Evolutionary conservation across 2,329 filamentous ascomycete species (phyloP).

Genomic region (Aspergillus brasiliensis): DNA sequence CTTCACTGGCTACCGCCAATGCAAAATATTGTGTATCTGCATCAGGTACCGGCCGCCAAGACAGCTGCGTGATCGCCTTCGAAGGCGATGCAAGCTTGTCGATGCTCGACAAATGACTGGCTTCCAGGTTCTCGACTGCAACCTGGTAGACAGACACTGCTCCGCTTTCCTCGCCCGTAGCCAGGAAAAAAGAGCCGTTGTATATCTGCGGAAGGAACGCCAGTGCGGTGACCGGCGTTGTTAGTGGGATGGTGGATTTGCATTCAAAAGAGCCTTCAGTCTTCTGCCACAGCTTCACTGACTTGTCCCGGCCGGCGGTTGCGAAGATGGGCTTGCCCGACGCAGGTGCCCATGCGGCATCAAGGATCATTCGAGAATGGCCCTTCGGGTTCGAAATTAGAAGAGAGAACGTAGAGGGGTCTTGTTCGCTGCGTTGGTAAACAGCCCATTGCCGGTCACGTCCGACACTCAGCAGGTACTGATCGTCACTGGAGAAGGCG

Average conservation of each 20-base stretch:
- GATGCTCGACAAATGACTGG: constrained; percentile 33
- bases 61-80: constrained; percentile 66
- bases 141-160: constrained; percentile 47
- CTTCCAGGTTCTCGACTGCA: constrained; percentile 31
- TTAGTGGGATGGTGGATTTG: constrained; percentile 56
- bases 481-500: constrained; percentile 75
- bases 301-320: constrained; percentile 88
- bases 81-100: constrained; percentile 56
- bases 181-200: constrained; percentile 41
- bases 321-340: constrained; percentile 62
- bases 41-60: constrained; percentile 62
- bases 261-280: constrained; percentile 52
- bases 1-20: constrained; percentile 51
- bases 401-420: constrained; percentile 55
- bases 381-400: constrained; percentile 75
- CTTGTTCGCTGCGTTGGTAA: constrained; percentile 59
- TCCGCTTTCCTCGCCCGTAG: constrained; percentile 52
- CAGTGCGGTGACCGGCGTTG: constrained; percentile 69
- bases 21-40: constrained; percentile 27
- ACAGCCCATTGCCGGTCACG: constrained; percentile 89
- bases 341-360: constrained; percentile 75
- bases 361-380: constrained; percentile 89
- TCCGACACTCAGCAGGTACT: constrained; percentile 80
- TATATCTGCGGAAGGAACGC: constrained; percentile 58
- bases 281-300: constrained; percentile 69